Evolutionary conservation across 805 yeast genomes (phyloP).

Genomic region (Lipomyces yamadae): DNA sequence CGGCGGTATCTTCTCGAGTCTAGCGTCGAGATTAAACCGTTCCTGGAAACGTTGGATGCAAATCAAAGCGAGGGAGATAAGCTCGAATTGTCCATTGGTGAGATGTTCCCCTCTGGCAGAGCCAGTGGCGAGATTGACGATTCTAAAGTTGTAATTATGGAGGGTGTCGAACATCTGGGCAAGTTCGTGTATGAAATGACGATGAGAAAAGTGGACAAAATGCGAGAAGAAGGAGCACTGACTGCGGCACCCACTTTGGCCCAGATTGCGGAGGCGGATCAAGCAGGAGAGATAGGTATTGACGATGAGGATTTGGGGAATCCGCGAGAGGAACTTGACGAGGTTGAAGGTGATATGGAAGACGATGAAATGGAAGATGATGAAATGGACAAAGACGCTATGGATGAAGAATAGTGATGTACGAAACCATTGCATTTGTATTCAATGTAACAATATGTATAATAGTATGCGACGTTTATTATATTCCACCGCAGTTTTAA

Average conservation of each 20-base stretch:
- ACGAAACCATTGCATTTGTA: background rate
- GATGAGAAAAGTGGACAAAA: slow-evolving; percentile 22
- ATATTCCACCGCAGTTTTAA: too few relatives aligned
- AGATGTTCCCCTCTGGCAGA: slow-evolving; percentile 40
- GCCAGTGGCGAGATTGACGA: slow-evolving; percentile 20
- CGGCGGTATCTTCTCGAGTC: slow-evolving; percentile 34
- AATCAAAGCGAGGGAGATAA: slow-evolving; percentile 29
- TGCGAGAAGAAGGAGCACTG: slow-evolving; percentile 15
- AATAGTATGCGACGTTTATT: background rate
- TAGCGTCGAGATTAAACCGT: slow-evolving; percentile 23
- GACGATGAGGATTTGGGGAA: slow-evolving; percentile 14
- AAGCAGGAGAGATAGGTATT: background rate
- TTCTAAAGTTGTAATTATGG: slow-evolving; percentile 40
- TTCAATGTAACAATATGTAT: background rate
- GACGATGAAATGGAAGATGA: background rate
- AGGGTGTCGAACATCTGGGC: slow-evolving; percentile 44
- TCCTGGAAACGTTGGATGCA: slow-evolving; percentile 25
- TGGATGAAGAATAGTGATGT: slow-evolving; percentile 1
- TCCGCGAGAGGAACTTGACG: slow-evolving; percentile 8
- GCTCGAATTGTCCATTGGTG: slow-evolving; percentile 43
- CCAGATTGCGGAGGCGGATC: background rate
- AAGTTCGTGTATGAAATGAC: slow-evolving; percentile 47
- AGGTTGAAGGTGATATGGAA: slow-evolving; percentile 1
- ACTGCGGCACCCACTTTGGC: background rate
- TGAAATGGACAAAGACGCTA: background rate